Percentiles rank a stretch among this genome's conserved stretches.
phyloP scores from a whole-genome alignment of 306 rosid species.

The Fragaria nilgerrensis region DNA sequence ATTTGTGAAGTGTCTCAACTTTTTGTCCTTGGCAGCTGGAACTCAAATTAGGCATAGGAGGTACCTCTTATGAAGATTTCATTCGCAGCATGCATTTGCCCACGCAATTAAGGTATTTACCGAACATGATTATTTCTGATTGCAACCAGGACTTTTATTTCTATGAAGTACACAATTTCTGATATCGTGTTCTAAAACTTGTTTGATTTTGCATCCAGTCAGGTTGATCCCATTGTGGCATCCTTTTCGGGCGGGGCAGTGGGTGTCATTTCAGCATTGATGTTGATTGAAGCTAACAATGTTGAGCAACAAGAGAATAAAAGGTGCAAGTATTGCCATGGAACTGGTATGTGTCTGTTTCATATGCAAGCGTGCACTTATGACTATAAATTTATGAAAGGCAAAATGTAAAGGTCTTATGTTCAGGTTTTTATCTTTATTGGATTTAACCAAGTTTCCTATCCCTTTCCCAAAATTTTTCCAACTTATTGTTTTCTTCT shows the following conservation, averaged over 20 bases:
- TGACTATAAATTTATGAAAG: background rate
- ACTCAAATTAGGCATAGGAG: slow-evolving; percentile 87
- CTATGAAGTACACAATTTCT: slow-evolving; percentile 18
- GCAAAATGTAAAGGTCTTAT: background rate
- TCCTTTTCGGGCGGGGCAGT: slow-evolving; percentile 98
- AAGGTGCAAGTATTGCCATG: slow-evolving; percentile 87
- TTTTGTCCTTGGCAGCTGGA: slow-evolving; percentile 63
- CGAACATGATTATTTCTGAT: background rate
- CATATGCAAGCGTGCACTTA: background rate
- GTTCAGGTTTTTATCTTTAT: background rate
- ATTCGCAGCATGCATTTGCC: slow-evolving; percentile 88
- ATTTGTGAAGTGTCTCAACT: slow-evolving; percentile 16
- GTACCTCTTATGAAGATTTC: slow-evolving; percentile 93
- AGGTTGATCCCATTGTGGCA: slow-evolving; percentile 96
- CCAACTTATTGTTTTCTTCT: background rate
- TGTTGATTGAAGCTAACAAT: slow-evolving; percentile 88
- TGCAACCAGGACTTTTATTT: background rate
- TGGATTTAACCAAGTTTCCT: too few species aligned
- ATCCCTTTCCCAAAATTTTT: background rate
- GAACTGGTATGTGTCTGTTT: slow-evolving; percentile 59
- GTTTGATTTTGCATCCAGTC: slow-evolving; percentile 50
- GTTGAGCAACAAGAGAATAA: slow-evolving; percentile 94
- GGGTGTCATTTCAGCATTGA: slow-evolving; percentile 89
- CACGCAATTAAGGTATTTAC: slow-evolving; percentile 68
- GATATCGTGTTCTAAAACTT: slow-evolving; percentile 22